A percentile compares a stretch with the other conserved stretches of the same genome.
Conservation (phyloP, 768 basidiomycete species). For the Phylloporus scabripes region DNA sequence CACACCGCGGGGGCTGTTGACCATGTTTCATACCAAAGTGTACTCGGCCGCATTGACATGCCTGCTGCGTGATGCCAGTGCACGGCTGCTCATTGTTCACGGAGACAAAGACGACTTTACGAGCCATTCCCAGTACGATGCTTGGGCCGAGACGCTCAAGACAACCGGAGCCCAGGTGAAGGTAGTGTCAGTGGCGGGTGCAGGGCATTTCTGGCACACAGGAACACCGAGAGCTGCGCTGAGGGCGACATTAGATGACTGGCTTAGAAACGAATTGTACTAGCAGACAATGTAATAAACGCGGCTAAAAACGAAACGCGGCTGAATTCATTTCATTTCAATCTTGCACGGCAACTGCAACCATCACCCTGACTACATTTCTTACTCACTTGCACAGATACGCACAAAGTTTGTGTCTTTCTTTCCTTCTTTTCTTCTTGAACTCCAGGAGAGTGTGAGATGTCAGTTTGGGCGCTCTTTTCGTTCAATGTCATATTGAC, state of each 20-base stretch:
- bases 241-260: constrained; percentile 17
- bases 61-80: constrained; percentile 41
- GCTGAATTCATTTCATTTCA: constrained; percentile 1
- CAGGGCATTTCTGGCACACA: constrained; percentile 65
- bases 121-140: constrained; percentile 43
- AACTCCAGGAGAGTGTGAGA: constrained; percentile 19
- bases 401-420: constrained; percentile 12
- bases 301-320: constrained; percentile 12
- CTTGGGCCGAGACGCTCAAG: constrained; percentile 46
- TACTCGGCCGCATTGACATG: constrained; percentile 49
- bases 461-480: constrained; percentile 23
- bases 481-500: constrained; percentile 15
- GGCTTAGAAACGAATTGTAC: constrained; percentile 18
- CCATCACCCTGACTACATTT: constrained; percentile 22
- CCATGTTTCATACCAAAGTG: constrained; percentile 54
- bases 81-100: constrained; percentile 56
- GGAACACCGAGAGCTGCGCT: constrained; percentile 18
- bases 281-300: neutral
- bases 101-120: constrained; percentile 76
- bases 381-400: constrained; percentile 2
- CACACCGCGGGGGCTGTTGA: constrained; percentile 59
- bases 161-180: constrained; percentile 24
- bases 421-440: constrained; percentile 8
- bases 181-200: constrained; percentile 39
- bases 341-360: constrained; percentile 24